Evolutionary conservation across 2,329 filamentous ascomycete genomes (phyloP).

Genomic region (Macrophomina pseudophaseolina): DNA sequence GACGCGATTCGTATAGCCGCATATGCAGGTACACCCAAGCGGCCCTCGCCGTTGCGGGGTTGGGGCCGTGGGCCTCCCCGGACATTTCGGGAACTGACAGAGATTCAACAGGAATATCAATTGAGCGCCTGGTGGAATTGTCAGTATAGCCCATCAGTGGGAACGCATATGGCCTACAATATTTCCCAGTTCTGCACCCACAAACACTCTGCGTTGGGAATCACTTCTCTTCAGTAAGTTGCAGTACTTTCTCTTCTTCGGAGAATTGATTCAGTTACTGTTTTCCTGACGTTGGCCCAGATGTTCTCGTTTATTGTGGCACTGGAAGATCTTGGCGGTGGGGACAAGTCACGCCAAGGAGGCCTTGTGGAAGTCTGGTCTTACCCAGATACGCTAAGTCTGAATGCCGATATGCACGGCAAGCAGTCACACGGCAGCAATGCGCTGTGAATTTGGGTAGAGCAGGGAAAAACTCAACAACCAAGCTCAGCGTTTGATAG

Average conservation of each 20-base stretch:
- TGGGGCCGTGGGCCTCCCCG: not conserved
- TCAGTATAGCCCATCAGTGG: no score
- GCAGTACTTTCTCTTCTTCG: not conserved
- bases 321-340: not conserved
- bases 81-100: not conserved
- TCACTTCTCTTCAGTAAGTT: no score
- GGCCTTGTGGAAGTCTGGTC: not conserved
- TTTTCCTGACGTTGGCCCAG: not conserved
- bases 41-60: not conserved
- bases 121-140: no score
- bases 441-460: no score
- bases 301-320: not conserved
- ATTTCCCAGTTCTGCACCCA: no score
- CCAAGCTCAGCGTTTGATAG: not conserved
- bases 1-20: not conserved
- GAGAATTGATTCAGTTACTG: not conserved
- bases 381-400: not conserved
- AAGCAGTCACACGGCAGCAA: no score
- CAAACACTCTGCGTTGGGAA: no score
- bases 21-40: conserved; percentile 2
- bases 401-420: not conserved
- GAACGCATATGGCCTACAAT: no score
- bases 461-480: no score
- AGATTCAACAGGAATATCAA: no score
- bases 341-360: not conserved